Evolutionary conservation across 1,284 basidiomycete genomes (phyloP), one percentile per base, ranked within the genome.

Genomic region (Moesziomyces parantarcticus): DNA sequence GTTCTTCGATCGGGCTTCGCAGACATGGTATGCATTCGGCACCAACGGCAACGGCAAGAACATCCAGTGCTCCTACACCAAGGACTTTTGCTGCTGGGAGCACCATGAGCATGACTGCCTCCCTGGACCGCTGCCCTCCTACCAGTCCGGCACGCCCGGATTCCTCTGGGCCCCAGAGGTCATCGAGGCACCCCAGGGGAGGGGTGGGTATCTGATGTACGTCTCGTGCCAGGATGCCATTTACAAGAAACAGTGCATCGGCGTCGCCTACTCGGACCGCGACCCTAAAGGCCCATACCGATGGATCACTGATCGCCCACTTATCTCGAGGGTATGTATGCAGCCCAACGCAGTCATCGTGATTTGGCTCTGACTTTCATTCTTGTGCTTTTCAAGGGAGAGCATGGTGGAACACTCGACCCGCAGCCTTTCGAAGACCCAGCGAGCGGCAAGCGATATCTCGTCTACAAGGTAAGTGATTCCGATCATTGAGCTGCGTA

Each of bases 391-490:
- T 44, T 47, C 1, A 49, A 70, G 60, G 77, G 71, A 7, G 75
- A 75, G 26, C 55, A 59, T 0, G 77, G 72, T 0, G 77, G 77
- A 3, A 70, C 57, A 6, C 54, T 79, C 23, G 77, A 79, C 26
- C 77, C 77, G 3, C 77, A 79, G 43, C 75, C 75, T 8, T 79
- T 79, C 47, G 57, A 76, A 20, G 75, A 79, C 22, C 75, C 75
- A 1, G 46, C 29, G 26, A 67, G 51, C 39, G 64, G 68, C 26
- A 69, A 59, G 52, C 58, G 75, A 23, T 77, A 71, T 43, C 61
- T 79, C 14, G 60, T 79, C 18, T 77, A 69, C 68, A 79, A 79
- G 56, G 59, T 62, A 23, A 44, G 51, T 21, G 29, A 29, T 22
- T 29, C n/a, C 11, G 7, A 45, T 5, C 26, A 8, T 20, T 14